These are phyloP conservation scores for Antarctomyces pellizariae DNA, from an alignment of 495 filamentous ascomycete species.

Conservation along the genomic window DNA sequence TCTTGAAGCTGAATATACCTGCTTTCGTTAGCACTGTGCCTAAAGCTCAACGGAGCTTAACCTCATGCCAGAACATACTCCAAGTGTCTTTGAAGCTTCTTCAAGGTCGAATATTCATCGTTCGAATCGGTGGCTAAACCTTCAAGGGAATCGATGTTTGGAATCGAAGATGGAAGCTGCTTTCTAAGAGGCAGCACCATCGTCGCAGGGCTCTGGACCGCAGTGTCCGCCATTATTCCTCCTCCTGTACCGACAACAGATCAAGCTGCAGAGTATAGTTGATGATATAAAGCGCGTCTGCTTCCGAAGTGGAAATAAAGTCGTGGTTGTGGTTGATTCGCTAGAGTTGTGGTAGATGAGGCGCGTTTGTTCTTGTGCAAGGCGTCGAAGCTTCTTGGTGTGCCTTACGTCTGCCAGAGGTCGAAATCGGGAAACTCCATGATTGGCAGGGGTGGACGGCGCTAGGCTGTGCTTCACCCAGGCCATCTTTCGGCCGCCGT, in stretches of 20 bases:
- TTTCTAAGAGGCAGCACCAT: conserved; percentile 52
- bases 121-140: conserved; percentile 55
- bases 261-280: neutral
- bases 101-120: conserved; percentile 87
- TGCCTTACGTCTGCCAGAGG: no score
- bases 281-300: neutral
- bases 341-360: conserved; percentile 4
- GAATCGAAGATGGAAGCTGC: conserved; percentile 56
- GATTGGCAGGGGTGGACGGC: no score
- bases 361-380: no score
- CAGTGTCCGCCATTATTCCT: conserved; percentile 68
- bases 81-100: conserved; percentile 84
- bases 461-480: no score
- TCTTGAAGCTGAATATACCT: conserved; percentile 95
- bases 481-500: no score
- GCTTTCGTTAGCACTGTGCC: conserved; percentile 4
- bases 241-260: no score
- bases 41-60: conserved; percentile 2
- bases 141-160: conserved; percentile 74
- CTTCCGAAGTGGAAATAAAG: conserved; percentile 1
- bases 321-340: conserved; percentile 1
- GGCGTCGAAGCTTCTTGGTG: no score
- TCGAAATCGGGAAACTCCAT: no score
- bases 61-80: conserved; percentile 32
- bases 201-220: conserved; percentile 58